phyloP scores from a whole-genome alignment of 2,329 filamentous ascomycete genomes.

The Hortaea werneckii region DNA sequence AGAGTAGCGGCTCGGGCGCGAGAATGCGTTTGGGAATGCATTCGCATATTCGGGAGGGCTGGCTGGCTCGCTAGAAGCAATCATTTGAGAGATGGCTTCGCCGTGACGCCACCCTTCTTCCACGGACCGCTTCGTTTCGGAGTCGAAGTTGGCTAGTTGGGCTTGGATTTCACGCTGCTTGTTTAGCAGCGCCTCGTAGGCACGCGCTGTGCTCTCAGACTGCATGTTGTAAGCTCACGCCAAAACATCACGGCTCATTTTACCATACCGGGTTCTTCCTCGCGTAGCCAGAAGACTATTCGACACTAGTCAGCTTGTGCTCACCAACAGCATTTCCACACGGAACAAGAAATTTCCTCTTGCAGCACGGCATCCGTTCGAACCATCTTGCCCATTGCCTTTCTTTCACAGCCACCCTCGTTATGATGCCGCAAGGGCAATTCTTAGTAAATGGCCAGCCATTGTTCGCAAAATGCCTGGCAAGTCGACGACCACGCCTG shows the following conservation, averaged over 20 bases:
- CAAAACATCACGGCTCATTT: slow-evolving; percentile 16
- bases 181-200: slow-evolving; percentile 84
- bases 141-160: slow-evolving; percentile 81
- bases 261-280: slow-evolving; percentile 52
- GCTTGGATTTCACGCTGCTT: slow-evolving; percentile 83
- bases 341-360: too few relatives aligned
- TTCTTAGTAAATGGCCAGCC: too few relatives aligned
- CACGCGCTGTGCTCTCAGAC: slow-evolving; percentile 88
- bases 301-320: slow-evolving; percentile 1
- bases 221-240: slow-evolving; percentile 28
- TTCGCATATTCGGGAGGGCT: slow-evolving; percentile 91
- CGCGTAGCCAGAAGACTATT: slow-evolving; percentile 2
- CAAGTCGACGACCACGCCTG: too few relatives aligned
- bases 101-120: slow-evolving; percentile 78
- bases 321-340: not conserved
- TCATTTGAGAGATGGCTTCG: slow-evolving; percentile 56
- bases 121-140: slow-evolving; percentile 73
- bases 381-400: too few relatives aligned
- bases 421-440: too few relatives aligned
- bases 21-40: slow-evolving; percentile 61
- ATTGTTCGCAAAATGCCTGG: too few relatives aligned
- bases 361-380: too few relatives aligned
- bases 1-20: slow-evolving; percentile 78
- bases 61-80: slow-evolving; percentile 79
- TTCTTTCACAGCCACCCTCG: too few relatives aligned